Percentiles rank a stretch among this genome's conserved stretches.
These are phyloP conservation scores for Erigeron philadelphicus DNA, from an alignment of 140 eudicot species.

Conservation along the genomic window DNA sequence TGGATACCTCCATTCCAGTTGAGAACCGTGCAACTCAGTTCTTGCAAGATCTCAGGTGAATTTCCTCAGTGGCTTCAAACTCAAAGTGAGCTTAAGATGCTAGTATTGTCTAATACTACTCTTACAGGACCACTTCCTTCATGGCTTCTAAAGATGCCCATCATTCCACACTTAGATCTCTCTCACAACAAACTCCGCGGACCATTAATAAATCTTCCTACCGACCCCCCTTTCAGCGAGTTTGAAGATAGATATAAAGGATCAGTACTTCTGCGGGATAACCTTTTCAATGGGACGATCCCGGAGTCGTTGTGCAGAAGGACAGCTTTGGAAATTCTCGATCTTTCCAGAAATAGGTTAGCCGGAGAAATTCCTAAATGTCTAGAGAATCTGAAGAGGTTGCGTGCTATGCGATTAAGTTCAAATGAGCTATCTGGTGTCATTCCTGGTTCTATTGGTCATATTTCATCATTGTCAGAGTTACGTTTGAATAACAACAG, in stretches of 20 bases:
- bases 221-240: background rate
- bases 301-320: background rate
- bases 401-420: background rate
- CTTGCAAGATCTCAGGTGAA: background rate
- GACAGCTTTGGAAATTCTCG: background rate
- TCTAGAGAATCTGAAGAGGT: background rate
- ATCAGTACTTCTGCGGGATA: background rate
- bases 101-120: constrained; percentile 9
- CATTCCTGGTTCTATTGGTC: background rate
- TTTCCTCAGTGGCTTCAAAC: constrained; percentile 13
- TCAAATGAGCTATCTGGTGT: background rate
- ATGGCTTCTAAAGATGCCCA: constrained; percentile 3
- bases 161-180: background rate
- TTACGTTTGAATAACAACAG: background rate
- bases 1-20: constrained; percentile 12
- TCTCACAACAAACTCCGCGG: constrained; percentile 11
- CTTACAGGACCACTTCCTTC: constrained; percentile 2
- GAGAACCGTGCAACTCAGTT: background rate
- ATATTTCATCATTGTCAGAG: background rate
- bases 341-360: background rate
- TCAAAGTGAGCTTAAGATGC: background rate
- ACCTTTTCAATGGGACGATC: background rate
- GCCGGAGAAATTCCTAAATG: background rate
- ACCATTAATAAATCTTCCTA: background rate
- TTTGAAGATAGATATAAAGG: background rate